Evolutionary conservation across 2,329 filamentous ascomycete species (phyloP), one percentile per base, ranked within the genome.

Genomic region (Elsinoe necatrix): DNA sequence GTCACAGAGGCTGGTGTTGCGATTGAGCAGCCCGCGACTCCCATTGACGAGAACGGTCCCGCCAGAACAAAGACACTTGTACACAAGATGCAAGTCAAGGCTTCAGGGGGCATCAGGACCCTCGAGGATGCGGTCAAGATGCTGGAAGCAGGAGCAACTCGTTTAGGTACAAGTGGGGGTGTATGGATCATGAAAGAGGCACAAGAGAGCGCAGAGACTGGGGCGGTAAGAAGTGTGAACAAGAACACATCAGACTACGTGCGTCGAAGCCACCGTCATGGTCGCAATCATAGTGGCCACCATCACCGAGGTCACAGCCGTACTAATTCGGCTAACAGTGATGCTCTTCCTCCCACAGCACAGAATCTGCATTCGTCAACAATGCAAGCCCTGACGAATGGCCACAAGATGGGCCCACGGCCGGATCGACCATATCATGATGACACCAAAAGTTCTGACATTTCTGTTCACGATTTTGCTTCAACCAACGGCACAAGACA

Each of bases 161-260:
- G 81, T 37, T 71, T 84, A 59, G 81, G 81, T 6, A 77, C 78
- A 4, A 82, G 79, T 66, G 73, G 63, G 52, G 80, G 80, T 3
- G 71, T 82, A 57, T 74, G 70, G 66, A 83, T 83, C 60, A 73
- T 80, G 68, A 71, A 77, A 63, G 76, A 78, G 64, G 68, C 65
- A 45, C 69, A 65, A 57, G 66, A 66, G 58, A 57, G 54, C 11
- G 60, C 54, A 14, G 57, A 63, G 35, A 43, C 29, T 3, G 29
- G 48, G 48, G 48, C 34, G 29, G 48, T 39, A 29, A 52, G 34
- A n/a, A 52, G 48, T 52, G 29, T 39, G 31, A 52, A 52, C 34
- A 23, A 39, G 31, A 52, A 52, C 31, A 52, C 48, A 34, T 52
- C 48, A 52, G 31, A 52, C 16, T 52, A 52, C 31, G 48, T 52